Evolutionary conservation across 129 eudicot genomes (phyloP).

Genomic region (Centella asiatica): DNA sequence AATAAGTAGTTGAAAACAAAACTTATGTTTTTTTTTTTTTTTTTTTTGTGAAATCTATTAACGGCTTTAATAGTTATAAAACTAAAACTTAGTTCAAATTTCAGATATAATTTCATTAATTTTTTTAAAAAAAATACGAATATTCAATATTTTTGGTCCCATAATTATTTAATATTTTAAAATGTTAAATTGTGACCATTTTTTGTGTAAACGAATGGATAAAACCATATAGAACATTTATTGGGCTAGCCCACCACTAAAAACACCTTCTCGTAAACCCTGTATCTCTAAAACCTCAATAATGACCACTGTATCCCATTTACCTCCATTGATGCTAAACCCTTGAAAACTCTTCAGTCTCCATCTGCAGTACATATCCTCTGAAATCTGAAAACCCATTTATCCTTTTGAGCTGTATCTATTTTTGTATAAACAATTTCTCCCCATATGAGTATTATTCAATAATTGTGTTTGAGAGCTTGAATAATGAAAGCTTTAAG

Average conservation of each 20-base stretch:
- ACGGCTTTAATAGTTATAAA: no score
- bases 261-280: not conserved
- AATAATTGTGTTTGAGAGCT: not conserved
- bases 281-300: not conserved
- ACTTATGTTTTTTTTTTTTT: no score
- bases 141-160: no score
- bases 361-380: not conserved
- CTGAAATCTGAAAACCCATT: not conserved
- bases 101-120: no score
- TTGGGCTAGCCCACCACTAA: not conserved
- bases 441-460: not conserved
- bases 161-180: no score
- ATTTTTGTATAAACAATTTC: not conserved
- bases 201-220: no score
- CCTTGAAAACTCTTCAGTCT: not conserved
- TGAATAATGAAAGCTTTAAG: conserved; percentile 58
- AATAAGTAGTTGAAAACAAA: no score
- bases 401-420: not conserved
- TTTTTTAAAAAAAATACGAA: no score
- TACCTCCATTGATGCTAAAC: not conserved
- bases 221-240: no score
- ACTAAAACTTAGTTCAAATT: no score
- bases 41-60: no score
- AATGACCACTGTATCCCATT: conserved; percentile 5
- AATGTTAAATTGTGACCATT: no score